Conservation (phyloP, 2,329 filamentous ascomycete genomes). For the Cadophora sp. region DNA sequence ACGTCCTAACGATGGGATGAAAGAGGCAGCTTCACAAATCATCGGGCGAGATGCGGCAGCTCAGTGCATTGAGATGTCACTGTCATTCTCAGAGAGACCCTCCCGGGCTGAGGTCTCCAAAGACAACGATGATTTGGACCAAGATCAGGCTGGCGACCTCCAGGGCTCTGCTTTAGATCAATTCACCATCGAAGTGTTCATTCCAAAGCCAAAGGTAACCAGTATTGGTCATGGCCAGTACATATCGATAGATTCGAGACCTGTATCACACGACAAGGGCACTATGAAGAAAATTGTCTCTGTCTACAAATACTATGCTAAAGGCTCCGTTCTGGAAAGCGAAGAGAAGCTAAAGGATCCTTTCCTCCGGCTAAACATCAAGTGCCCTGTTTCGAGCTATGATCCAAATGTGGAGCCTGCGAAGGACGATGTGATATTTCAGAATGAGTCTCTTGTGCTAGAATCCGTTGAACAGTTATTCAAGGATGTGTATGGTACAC, state of each 20-base stretch:
- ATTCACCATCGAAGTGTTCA: constrained; percentile 61
- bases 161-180: background rate
- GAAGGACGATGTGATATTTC: constrained; percentile 76
- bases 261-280: constrained; percentile 62
- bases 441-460: constrained; percentile 56
- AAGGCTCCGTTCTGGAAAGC: constrained; percentile 36
- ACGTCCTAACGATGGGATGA: constrained; percentile 53
- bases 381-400: constrained; percentile 67
- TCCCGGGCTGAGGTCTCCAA: background rate
- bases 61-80: constrained; percentile 56
- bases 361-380: constrained; percentile 70
- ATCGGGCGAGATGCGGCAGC: constrained; percentile 63
- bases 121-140: background rate
- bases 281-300: constrained; percentile 64
- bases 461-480: constrained; percentile 42
- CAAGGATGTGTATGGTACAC: constrained; percentile 40
- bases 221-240: constrained; percentile 62
- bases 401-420: constrained; percentile 75
- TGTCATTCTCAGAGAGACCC: constrained; percentile 32
- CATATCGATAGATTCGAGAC: constrained; percentile 72
- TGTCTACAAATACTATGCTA: constrained; percentile 60
- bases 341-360: constrained; percentile 52
- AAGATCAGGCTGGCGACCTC: background rate
- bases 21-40: constrained; percentile 67
- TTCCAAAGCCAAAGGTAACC: constrained; percentile 59